Evolutionary conservation across 2,329 filamentous ascomycete genomes (phyloP), one percentile per base, ranked within the genome.

Genomic region (Sarocladiaceae sp.): DNA sequence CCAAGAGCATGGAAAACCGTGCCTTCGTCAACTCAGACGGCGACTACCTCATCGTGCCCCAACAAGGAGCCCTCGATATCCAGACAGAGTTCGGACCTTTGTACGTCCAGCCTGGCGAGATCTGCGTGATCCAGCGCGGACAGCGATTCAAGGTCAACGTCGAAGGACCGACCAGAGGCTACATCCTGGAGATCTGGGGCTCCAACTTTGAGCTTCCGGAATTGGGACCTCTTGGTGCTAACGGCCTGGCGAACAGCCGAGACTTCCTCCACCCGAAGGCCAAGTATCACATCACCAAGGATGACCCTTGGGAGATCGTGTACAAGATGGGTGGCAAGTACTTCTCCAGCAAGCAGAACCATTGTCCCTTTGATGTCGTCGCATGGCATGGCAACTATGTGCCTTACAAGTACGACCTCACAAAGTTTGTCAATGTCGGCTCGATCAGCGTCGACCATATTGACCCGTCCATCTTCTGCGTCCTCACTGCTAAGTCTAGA

Each of bases 1-100:
- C 81, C 19, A 82, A 79, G 54, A 75, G 78, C 53, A 88, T 88
- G 83, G 67, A 68, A 13, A 75, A 78, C 37, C 72, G 80, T 50
- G 82, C 82, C 0, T 87, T 87, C 59, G 86, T 85, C 64, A 83
- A 78, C 11, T 80, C 82, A 0, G 80, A 84, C 54, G 80, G 81
- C 5, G 81, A 84, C 56, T 80, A 81, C 50, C 58, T 84, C 39
- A 80, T 85, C 51, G 76, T 85, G 13, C 70, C 77, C 3, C 81
- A 84, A 55, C 73, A 81, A 47, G 81, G 81, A 3, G 67, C 72
- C 3, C 61, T 84, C 27, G 78, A 84, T 51, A 80, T 85, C 47
- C 73, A 78, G 56, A 84, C 81, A 0, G 81, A 85, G 53, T 66
- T 84, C 40, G 81, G 81, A 12, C 68, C 68, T 44, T 61, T 85